phyloP scores from a whole-genome alignment of 2,329 filamentous ascomycete genomes.

The Diaporthe batatas region DNA sequence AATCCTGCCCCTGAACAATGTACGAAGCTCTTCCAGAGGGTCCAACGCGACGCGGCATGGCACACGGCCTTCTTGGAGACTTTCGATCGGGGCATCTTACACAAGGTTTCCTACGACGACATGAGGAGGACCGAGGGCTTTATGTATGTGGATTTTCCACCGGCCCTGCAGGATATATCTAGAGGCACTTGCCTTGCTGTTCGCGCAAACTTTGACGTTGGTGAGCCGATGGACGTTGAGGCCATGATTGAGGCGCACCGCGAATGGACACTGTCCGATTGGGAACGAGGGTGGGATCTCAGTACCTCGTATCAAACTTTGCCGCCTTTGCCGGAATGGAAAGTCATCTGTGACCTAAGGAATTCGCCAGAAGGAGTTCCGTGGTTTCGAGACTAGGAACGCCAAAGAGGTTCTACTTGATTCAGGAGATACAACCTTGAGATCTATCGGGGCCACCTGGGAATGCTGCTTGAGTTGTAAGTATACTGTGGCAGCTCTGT shows the following conservation, averaged over 20 bases:
- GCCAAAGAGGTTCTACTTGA: too few species aligned
- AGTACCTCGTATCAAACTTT: neutral
- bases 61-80: neutral
- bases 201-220: constrained; percentile 11
- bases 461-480: too few species aligned
- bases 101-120: neutral
- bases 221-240: constrained; percentile 1
- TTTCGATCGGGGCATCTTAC: neutral
- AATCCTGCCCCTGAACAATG: neutral
- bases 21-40: constrained; percentile 2
- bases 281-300: neutral
- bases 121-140: neutral
- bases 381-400: too few species aligned
- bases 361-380: neutral
- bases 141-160: neutral
- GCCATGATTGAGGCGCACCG: constrained; percentile 5
- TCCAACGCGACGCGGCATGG: constrained; percentile 13
- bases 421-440: too few species aligned
- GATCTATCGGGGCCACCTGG: too few species aligned
- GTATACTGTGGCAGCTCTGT: too few species aligned
- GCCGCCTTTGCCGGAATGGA: neutral
- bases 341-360: neutral
- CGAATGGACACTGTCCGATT: neutral
- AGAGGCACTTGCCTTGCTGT: constrained; percentile 7
- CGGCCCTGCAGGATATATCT: constrained; percentile 5